Conservation (phyloP, 2,329 filamentous ascomycete species). For the Ilyonectria mors-panacis region DNA sequence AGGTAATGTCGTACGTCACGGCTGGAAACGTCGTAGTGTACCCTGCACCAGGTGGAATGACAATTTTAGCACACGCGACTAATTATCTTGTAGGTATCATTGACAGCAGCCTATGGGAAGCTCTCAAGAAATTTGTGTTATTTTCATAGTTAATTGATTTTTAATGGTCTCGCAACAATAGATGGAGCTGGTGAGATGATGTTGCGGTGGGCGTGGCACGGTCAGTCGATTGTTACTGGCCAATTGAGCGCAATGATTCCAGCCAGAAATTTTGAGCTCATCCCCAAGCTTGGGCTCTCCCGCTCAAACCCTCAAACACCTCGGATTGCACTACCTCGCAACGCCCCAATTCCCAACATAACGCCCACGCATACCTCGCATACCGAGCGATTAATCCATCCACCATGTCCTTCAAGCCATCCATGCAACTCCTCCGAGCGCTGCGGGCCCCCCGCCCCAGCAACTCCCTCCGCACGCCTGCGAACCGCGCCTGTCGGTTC, state of each 20-base stretch:
- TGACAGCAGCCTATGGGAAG: background rate
- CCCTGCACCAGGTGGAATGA: background rate
- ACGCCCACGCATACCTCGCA: background rate
- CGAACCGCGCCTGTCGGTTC: constrained; percentile 42
- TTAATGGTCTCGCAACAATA: background rate
- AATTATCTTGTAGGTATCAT: background rate
- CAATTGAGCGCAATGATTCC: constrained; percentile 40
- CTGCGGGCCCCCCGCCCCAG: constrained; percentile 42
- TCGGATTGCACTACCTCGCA: constrained; percentile 23
- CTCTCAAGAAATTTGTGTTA: background rate
- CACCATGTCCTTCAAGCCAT: constrained; percentile 46
- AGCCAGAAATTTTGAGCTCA: constrained; percentile 45
- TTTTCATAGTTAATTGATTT: background rate
- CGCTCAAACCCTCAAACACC: constrained; percentile 22
- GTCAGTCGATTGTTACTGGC: constrained; percentile 9
- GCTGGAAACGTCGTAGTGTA: background rate
- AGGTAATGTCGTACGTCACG: background rate
- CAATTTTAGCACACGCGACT: background rate
- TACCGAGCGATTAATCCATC: background rate
- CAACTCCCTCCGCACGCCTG: constrained; percentile 32
- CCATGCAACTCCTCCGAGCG: constrained; percentile 42
- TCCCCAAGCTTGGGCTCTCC: constrained; percentile 30
- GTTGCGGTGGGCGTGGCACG: background rate
- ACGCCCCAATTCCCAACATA: background rate
- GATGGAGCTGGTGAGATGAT: background rate